Evolutionary conservation across 2,329 filamentous ascomycete genomes (phyloP).

Genomic region (Pyricularia pennisetigena): DNA sequence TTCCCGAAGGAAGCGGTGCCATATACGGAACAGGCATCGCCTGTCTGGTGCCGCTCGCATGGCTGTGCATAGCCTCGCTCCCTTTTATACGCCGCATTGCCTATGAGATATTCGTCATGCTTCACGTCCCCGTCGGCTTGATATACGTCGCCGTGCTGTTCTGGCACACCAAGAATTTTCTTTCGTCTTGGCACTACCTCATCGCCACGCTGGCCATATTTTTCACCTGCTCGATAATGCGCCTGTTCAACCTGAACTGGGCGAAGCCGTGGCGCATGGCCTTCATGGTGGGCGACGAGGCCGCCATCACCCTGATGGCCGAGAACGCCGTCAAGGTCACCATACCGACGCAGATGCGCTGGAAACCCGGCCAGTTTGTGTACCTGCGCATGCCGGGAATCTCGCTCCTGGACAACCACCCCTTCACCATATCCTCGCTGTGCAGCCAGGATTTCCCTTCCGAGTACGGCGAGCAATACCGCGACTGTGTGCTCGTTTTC

Average conservation of each 20-base stretch:
- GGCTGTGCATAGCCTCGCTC: constrained; percentile 78
- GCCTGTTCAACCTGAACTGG: constrained; percentile 87
- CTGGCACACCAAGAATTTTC: constrained; percentile 92
- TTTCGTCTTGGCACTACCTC: constrained; percentile 84
- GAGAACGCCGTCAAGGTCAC: constrained; percentile 96
- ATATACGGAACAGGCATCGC: constrained; percentile 83
- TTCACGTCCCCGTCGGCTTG: constrained; percentile 75
- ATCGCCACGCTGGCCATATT: constrained; percentile 74
- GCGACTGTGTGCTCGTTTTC: constrained; percentile 87
- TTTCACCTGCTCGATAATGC: constrained; percentile 60
- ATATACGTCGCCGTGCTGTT: constrained; percentile 78
- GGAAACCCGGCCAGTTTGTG: constrained; percentile 90
- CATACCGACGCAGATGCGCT: constrained; percentile 83
- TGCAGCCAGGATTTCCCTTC: constrained; percentile 92
- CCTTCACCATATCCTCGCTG: constrained; percentile 87
- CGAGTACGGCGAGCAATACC: constrained; percentile 76
- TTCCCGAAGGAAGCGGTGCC: constrained; percentile 53
- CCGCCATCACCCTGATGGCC: constrained; percentile 77
- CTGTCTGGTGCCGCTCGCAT: constrained; percentile 68
- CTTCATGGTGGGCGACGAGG: constrained; percentile 85
- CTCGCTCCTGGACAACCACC: constrained; percentile 83
- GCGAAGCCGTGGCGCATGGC: constrained; percentile 66
- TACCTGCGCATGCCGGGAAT: constrained; percentile 93
- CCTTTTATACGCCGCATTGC: constrained; percentile 65
- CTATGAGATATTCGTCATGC: constrained; percentile 76